Conservation (phyloP, 495 filamentous ascomycete genomes). For the Penicillium psychrofluorescens region DNA sequence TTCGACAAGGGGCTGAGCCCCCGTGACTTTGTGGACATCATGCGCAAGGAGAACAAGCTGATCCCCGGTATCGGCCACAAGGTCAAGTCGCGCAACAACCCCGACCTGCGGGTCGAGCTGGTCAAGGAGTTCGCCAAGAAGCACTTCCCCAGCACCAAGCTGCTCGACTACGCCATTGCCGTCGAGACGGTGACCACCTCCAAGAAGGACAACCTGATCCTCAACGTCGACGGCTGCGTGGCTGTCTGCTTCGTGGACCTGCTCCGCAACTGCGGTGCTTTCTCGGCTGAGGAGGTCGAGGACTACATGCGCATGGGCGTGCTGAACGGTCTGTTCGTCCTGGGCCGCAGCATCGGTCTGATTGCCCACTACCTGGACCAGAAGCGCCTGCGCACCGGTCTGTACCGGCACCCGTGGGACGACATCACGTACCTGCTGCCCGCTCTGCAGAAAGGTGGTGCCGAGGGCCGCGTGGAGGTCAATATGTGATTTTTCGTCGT, state of each 20-base stretch:
- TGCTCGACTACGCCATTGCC: constrained; percentile 96
- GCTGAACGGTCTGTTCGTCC: constrained; percentile 96
- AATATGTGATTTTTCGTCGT: constrained; percentile 47
- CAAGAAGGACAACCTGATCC: constrained; percentile 99
- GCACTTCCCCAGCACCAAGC: constrained; percentile 93
- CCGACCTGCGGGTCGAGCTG: constrained; percentile 97
- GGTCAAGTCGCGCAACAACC: constrained; percentile 99
- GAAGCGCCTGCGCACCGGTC: constrained; percentile 94
- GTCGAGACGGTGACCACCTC: constrained; percentile 97
- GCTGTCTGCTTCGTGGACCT: constrained; percentile 98
- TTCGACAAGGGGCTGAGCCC: constrained; percentile 97
- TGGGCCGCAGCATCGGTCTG: constrained; percentile 91
- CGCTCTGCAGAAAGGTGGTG: constrained; percentile 65
- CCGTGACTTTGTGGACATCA: constrained; percentile 96
- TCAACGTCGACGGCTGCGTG: constrained; percentile 97
- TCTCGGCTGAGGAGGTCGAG: constrained; percentile 53
- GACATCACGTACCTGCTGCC: constrained; percentile 96
- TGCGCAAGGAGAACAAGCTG: constrained; percentile 99
- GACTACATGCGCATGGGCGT: constrained; percentile 80
- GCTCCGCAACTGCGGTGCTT: constrained; percentile 95
- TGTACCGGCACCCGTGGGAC: constrained; percentile 98
- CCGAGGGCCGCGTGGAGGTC: constrained; percentile 89
- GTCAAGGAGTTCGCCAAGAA: constrained; percentile 98
- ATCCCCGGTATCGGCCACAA: constrained; percentile 98
- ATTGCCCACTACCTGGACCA: constrained; percentile 99